Evolutionary conservation across 768 basidiomycete genomes (phyloP), one percentile per base, ranked within the genome.

Genomic region (Agaricus subrufescens): DNA sequence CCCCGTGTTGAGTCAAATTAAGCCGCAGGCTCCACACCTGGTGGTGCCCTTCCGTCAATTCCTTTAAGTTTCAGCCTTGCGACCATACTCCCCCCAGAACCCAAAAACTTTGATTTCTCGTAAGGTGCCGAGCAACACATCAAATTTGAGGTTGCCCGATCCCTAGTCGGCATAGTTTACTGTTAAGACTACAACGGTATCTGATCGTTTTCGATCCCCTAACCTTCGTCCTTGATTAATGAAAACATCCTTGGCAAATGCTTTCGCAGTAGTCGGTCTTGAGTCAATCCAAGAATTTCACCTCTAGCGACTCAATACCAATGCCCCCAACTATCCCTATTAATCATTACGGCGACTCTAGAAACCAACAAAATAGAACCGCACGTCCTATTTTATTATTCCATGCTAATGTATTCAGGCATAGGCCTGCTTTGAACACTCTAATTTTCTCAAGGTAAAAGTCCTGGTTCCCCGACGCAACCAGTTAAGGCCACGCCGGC

Each of bases 31-130:
- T 86, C 84, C 85, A 73, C 70, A 70, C 72, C 84, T 85, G 84
- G 84, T 86, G 84, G 84, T 86, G 82, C 84, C 84, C 84, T 86
- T 85, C 84, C 80, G 75, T 85, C 82, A 86, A 86, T 86, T 86
- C 83, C 83, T 85, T 84, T 84, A 85, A 86, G 83, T 86, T 85
- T 85, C 84, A 84, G 73, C 73, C 70, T 73, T 74, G 71, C 72
- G 66, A 75, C 72, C 72, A 75, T 74, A 75, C 74, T 75, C 72
- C 73, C 70, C 73, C 73, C 71, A 72, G 73, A 89, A 86, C 86
- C 86, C 86, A 87, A 87, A 83, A 86, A 86, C 87, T 86, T 86
- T 84, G 85, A 87, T 47, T 87, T 87, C 85, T 85, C 79, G 80
- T 83, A 86, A 86, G 85, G 84, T 85, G 83, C 85, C 77, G 79